Conservation (phyloP, 805 yeast species). For the Suhomyces emberorum region DNA sequence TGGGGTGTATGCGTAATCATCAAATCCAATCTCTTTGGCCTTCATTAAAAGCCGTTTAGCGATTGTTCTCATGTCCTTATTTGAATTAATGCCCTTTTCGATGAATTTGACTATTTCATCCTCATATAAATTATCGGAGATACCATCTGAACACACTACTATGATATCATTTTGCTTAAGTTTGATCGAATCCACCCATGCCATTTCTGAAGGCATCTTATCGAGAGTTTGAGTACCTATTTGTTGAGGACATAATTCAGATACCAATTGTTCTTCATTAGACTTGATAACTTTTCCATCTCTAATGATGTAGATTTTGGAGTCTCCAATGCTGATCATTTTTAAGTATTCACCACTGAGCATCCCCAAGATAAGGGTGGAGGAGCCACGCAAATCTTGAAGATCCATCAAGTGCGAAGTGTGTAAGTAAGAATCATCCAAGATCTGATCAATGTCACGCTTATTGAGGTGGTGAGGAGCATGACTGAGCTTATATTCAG, state of each 20-base stretch:
- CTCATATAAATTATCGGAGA: slow-evolving; percentile 49
- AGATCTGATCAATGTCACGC: slow-evolving; percentile 38
- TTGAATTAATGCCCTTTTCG: slow-evolving; percentile 26
- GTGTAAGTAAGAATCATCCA: slow-evolving; percentile 48
- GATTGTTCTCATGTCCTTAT: slow-evolving; percentile 34
- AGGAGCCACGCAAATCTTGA: slow-evolving; percentile 46
- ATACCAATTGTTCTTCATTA: slow-evolving; percentile 46
- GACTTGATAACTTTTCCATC: slow-evolving; percentile 41
- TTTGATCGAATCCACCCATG: slow-evolving; percentile 42
- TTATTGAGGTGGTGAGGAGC: slow-evolving; percentile 36
- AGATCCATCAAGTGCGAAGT: slow-evolving; percentile 50
- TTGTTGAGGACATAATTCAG: slow-evolving; percentile 50
- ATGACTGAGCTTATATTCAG: slow-evolving; percentile 41
- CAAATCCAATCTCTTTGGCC: slow-evolving; percentile 50
- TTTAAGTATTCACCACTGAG: slow-evolving; percentile 45
- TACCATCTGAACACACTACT: slow-evolving; percentile 51
- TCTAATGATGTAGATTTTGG: slow-evolving; percentile 46
- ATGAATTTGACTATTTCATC: slow-evolving; percentile 43
- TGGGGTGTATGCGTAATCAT: slow-evolving; percentile 51
- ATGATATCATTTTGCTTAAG: slow-evolving; percentile 42
- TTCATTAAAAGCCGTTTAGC: slow-evolving; percentile 39
- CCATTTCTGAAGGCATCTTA: slow-evolving; percentile 45
- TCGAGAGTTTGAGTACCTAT: slow-evolving; percentile 49
- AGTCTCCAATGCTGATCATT: slow-evolving; percentile 52
- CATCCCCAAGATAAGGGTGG: slow-evolving; percentile 48